Base-by-base conservation (phyloP, 2,329 filamentous ascomycete genomes). In the Colletotrichum sp. region DNA sequence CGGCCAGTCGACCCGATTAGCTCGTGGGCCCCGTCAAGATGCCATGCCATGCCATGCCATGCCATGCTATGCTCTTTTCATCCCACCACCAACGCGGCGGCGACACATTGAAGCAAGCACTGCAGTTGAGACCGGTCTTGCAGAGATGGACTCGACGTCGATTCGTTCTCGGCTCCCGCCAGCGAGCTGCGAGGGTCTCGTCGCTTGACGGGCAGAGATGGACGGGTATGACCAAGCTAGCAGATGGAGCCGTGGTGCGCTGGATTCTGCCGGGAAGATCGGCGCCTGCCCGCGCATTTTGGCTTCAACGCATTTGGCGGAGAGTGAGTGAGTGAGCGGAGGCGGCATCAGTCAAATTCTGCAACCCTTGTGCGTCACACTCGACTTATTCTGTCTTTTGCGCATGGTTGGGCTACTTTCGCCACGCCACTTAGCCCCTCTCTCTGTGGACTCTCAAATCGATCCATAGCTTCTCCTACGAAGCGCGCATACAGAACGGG, bases 281-380 rank as follows among this genome's bases (percentile, higher is more conserved):
- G 61, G 61, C 61, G 61, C 61, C 39, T 64, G 61, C 39, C 74
- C 60, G 67, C 72, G 66, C 72, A 34, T 71, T 55, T 65, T 75
- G 74, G 71, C 66, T 76, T 75, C 71, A 75, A 75, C 32, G 57
- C 57, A 65, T 73, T 65, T 75, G 43, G 70, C 70, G 64, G 69
- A 63, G 61, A 36, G 43, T 7, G n/a, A 52, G n/a, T 52, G 43
- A 21, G n/a, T 21, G 66, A 65, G 64, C 52, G 72, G 55, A 67
- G 71, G 70, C 70, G 70, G 70, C 67, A 43, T 71, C 71, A 63
- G 71, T 75, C 74, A 68, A 75, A 71, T 75, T 76, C 72, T 76
- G 74, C 74, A 75, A 71, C 74, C 74, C 71, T 67, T 67, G 74
- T 75, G 74, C 66, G 74, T 76, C 74, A 71, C 74, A 75, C 72